These are phyloP conservation scores for Oldenlandia corymbosa DNA, from an alignment of 257 asterid species.

Conservation along the genomic window DNA sequence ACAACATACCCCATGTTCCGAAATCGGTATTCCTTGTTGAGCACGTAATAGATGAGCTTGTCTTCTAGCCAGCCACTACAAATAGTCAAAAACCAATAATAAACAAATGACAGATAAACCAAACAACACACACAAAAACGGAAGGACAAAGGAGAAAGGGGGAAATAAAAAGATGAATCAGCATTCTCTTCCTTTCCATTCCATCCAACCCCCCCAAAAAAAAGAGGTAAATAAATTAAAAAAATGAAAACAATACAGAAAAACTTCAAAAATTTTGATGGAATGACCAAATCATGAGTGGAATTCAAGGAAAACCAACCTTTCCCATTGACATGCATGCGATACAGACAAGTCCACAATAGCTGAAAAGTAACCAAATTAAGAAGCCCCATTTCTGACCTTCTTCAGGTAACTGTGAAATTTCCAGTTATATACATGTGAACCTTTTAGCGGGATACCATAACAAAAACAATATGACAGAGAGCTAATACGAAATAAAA, in stretches of 20 bases:
- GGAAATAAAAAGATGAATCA: too few species aligned
- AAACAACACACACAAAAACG: neutral
- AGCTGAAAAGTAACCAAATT: constrained; percentile 95
- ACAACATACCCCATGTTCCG: constrained; percentile 82
- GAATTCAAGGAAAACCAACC: constrained; percentile 42
- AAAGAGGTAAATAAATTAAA: too few species aligned
- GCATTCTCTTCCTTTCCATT: too few species aligned
- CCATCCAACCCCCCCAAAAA: too few species aligned
- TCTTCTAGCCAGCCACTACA: constrained; percentile 89
- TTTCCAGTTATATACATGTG: constrained; percentile 9
- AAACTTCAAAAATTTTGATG: neutral
- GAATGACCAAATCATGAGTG: neutral
- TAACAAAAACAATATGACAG: neutral
- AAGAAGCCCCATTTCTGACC: constrained; percentile 99
- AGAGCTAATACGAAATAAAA: neutral
- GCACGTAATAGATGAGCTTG: constrained; percentile 81
- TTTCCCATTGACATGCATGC: constrained; percentile 76
- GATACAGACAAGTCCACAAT: constrained; percentile 83
- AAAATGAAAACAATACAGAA: too few species aligned
- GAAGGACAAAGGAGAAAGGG: too few species aligned
- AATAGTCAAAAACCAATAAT: too few species aligned
- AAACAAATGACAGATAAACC: neutral
- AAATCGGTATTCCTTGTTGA: constrained; percentile 93
- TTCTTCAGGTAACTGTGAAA: constrained; percentile 74
- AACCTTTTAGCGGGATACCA: constrained; percentile 15